Evolutionary conservation across 176 grass and related monocot genomes (phyloP).

Genomic region (Neostapfia colusana): DNA sequence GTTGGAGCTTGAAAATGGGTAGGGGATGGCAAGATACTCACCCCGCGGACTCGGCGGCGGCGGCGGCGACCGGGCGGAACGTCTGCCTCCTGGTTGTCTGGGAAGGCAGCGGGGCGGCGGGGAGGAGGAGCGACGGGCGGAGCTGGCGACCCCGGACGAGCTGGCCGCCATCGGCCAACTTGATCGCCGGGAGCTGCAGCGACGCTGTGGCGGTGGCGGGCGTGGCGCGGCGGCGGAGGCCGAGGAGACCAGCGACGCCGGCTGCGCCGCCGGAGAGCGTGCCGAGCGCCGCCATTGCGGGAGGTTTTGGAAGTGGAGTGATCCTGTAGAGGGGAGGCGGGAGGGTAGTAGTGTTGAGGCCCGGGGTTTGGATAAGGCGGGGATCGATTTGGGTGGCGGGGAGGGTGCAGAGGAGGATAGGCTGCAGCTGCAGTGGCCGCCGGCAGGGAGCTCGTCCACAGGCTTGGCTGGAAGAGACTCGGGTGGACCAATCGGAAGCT

Average conservation of each 20-base stretch:
- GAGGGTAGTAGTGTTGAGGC: no score
- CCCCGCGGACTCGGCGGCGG: constrained; percentile 65
- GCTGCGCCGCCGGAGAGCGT: not conserved
- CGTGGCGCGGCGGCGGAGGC: no score
- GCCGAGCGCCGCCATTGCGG: constrained; percentile 58
- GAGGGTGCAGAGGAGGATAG: not conserved
- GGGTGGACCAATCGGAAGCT: no score
- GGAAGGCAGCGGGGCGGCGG: not conserved
- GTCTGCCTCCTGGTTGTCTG: constrained; percentile 12
- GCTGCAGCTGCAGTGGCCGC: no score
- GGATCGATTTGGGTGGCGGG: not conserved
- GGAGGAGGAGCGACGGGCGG: constrained; percentile 61
- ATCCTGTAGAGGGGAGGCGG: no score
- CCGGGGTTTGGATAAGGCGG: not conserved
- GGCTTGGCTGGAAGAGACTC: no score
- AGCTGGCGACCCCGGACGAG: constrained; percentile 80
- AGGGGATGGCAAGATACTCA: constrained; percentile 32
- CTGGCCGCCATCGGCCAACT: constrained; percentile 54
- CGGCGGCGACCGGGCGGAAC: constrained; percentile 47
- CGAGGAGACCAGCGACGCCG: no score
- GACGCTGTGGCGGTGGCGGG: no score
- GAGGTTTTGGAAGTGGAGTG: no score
- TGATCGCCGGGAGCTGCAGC: not conserved
- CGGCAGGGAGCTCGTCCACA: no score
- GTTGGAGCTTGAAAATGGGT: no score